Percentiles rank a stretch among this genome's conserved stretches.
Conservation (phyloP, 306 rosid genomes). For the Prosopis cineraria region DNA sequence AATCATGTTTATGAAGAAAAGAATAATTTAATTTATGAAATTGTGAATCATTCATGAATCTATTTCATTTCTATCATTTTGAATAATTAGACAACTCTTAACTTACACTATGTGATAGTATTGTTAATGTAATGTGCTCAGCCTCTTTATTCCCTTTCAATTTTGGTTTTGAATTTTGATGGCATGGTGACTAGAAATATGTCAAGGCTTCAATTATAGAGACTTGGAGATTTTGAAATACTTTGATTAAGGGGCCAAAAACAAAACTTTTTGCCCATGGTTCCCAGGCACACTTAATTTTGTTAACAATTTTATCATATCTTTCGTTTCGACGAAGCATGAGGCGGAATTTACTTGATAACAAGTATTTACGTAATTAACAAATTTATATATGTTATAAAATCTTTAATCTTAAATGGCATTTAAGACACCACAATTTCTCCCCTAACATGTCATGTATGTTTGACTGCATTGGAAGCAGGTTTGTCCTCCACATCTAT, state of each 20-base stretch:
- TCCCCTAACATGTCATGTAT: background rate
- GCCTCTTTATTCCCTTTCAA: background rate
- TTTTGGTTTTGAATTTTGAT: background rate
- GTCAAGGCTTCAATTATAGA: background rate
- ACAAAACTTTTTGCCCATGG: background rate
- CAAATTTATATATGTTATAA: background rate
- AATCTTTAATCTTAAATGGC: background rate
- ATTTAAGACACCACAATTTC: background rate
- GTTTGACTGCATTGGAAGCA: background rate
- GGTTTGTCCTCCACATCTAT: background rate
- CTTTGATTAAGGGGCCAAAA: background rate
- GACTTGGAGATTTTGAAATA: background rate
- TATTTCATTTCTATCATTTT: no score
- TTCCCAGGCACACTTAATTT: background rate
- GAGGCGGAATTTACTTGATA: background rate
- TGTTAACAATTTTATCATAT: background rate
- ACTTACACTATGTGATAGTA: background rate
- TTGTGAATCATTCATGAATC: no score
- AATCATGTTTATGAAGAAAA: no score
- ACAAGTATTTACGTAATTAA: background rate
- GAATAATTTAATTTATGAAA: no score
- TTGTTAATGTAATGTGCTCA: background rate
- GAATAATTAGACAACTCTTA: no score
- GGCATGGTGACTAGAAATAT: background rate
- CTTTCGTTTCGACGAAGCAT: background rate